These are phyloP conservation scores for Colletotrichum sp. DNA, from an alignment of 2,329 filamentous ascomycete species.

Conservation along the genomic window DNA sequence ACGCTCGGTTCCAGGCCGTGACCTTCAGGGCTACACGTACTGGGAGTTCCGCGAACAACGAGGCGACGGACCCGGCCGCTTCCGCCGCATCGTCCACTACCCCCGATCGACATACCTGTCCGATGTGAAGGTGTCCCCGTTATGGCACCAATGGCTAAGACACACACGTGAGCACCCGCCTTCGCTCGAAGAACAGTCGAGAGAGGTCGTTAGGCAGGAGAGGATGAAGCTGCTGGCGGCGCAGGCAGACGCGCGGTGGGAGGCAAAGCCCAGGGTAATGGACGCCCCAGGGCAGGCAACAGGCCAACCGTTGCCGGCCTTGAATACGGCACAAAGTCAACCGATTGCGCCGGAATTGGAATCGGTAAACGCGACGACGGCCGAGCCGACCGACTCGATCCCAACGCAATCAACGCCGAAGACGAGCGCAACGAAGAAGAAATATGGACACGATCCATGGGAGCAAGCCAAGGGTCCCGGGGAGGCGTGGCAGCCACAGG, in stretches of 20 bases:
- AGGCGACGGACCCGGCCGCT: slow-evolving; percentile 43
- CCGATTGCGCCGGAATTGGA: slow-evolving; percentile 17
- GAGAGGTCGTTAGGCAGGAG: slow-evolving; percentile 57
- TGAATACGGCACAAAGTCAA: slow-evolving; percentile 24
- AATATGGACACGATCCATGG: slow-evolving; percentile 58
- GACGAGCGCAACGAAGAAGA: neutral
- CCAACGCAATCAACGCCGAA: neutral
- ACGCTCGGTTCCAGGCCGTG: slow-evolving; percentile 52
- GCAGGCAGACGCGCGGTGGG: slow-evolving; percentile 68
- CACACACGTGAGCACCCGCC: slow-evolving; percentile 62
- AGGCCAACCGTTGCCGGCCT: slow-evolving; percentile 31
- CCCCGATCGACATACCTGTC: slow-evolving; percentile 58
- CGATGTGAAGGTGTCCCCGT: slow-evolving; percentile 61
- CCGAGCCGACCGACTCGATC: neutral
- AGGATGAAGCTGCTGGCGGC: slow-evolving; percentile 62
- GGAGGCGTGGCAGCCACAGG: slow-evolving; percentile 70
- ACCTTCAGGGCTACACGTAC: slow-evolving; percentile 71
- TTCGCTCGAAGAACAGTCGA: slow-evolving; percentile 59
- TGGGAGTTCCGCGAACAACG: slow-evolving; percentile 68
- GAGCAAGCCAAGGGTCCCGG: slow-evolving; percentile 58
- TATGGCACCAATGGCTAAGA: slow-evolving; percentile 74
- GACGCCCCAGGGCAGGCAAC: slow-evolving; percentile 37
- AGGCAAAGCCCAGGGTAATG: slow-evolving; percentile 58
- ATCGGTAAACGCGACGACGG: neutral
- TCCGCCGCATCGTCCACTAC: slow-evolving; percentile 68